Evolutionary conservation across 2,329 filamentous ascomycete species (phyloP).

Genomic region (Lanzia echinophila): DNA sequence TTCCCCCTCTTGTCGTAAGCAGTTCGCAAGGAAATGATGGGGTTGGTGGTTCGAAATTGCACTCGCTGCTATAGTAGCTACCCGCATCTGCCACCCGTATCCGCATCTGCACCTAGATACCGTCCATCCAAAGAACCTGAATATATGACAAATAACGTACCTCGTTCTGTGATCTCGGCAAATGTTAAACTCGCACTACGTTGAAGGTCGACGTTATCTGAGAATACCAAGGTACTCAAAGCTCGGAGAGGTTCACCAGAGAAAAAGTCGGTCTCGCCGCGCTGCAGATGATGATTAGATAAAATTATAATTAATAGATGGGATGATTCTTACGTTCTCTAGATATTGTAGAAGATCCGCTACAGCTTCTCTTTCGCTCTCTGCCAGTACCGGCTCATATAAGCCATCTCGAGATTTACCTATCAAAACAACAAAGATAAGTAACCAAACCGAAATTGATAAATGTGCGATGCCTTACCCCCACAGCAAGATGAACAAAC

Average conservation of each 20-base stretch:
- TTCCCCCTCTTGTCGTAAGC: not conserved
- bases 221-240: slow-evolving; percentile 93
- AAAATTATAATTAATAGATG: not conserved
- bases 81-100: not conserved
- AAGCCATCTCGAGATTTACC: slow-evolving; percentile 74
- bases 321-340: slow-evolving; percentile 64
- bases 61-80: not conserved
- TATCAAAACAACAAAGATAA: slow-evolving; percentile 34
- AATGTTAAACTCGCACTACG: slow-evolving; percentile 96
- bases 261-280: slow-evolving; percentile 97
- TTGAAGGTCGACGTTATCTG: slow-evolving; percentile 96
- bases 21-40: not conserved
- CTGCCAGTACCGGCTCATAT: slow-evolving; percentile 82
- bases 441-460: slow-evolving; percentile 14
- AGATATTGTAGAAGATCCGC: slow-evolving; percentile 92
- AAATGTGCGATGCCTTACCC: slow-evolving; percentile 33
- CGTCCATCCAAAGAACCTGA: not conserved
- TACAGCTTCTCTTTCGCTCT: slow-evolving; percentile 94
- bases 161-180: slow-evolving; percentile 97
- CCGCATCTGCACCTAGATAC: too few species aligned
- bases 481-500: slow-evolving; percentile 58
- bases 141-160: slow-evolving; percentile 43
- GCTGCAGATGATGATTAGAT: slow-evolving; percentile 38
- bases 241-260: slow-evolving; percentile 89
- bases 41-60: not conserved